phyloP scores from a whole-genome alignment of 2,329 filamentous ascomycete species.

The Dactylella cylindrospora region DNA sequence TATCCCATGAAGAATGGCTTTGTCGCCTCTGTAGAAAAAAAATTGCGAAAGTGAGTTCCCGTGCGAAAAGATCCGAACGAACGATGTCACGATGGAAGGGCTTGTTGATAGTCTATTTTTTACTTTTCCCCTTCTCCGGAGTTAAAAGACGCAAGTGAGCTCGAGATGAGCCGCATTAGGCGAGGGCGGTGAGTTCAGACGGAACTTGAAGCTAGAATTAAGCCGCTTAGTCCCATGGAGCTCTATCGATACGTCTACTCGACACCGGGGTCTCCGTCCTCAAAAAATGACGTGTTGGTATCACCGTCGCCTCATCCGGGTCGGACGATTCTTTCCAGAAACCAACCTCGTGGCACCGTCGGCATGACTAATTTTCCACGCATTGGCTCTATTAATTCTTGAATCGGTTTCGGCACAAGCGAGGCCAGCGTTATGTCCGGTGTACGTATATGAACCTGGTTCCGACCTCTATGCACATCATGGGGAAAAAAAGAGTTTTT shows the following conservation, averaged over 20 bases:
- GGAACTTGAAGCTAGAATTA: slow-evolving; percentile 21
- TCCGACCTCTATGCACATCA: too few relatives aligned
- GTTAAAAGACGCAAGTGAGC: slow-evolving; percentile 30
- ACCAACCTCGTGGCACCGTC: slow-evolving; percentile 14
- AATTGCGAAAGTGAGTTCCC: slow-evolving; percentile 43
- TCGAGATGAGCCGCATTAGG: slow-evolving; percentile 26
- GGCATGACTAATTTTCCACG: slow-evolving; percentile 34
- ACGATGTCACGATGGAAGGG: slow-evolving; percentile 37
- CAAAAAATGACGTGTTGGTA: slow-evolving; percentile 11
- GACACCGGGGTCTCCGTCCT: background rate
- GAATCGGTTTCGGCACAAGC: slow-evolving; percentile 41
- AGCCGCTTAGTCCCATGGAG: slow-evolving; percentile 36
- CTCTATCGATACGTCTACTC: slow-evolving; percentile 37
- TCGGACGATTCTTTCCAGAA: slow-evolving; percentile 30
- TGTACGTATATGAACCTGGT: too few relatives aligned
- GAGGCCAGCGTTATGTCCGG: slow-evolving; percentile 17
- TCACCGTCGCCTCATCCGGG: slow-evolving; percentile 37
- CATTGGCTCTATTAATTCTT: slow-evolving; percentile 30
- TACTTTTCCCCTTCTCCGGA: slow-evolving; percentile 22
- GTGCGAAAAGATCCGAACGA: slow-evolving; percentile 39
- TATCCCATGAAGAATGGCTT: slow-evolving; percentile 1
- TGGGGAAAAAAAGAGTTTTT: slow-evolving; percentile 24
- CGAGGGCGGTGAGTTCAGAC: background rate
- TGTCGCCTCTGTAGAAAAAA: background rate
- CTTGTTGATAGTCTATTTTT: too few relatives aligned